Percentiles rank a stretch among this genome's conserved stretches.
Evolutionary conservation across 208 protist genomes (phyloP).

Genomic region (Leishmania major): DNA sequence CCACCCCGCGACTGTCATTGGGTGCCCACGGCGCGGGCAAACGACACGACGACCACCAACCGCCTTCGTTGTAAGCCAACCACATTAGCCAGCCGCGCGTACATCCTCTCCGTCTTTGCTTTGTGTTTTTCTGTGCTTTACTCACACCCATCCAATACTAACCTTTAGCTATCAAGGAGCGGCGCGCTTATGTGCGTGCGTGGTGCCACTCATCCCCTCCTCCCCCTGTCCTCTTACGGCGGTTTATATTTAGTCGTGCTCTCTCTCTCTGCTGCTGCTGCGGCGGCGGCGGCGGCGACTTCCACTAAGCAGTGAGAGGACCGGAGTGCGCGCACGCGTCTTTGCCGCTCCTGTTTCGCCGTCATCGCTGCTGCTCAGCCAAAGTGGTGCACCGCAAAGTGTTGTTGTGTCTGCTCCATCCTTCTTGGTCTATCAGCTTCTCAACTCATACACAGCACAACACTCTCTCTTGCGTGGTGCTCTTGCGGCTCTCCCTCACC

Average conservation of each 20-base stretch:
- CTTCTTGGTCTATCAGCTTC: not conserved
- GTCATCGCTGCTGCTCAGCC: not conserved
- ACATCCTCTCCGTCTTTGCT: not conserved
- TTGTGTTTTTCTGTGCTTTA: not conserved
- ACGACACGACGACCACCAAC: too few relatives aligned
- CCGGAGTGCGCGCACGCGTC: too few relatives aligned
- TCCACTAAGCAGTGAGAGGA: too few relatives aligned
- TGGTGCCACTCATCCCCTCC: not conserved
- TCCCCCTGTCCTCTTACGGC: too few relatives aligned
- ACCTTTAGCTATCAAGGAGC: not conserved
- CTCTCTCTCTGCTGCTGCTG: too few relatives aligned
- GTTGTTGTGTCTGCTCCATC: not conserved
- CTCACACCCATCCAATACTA: not conserved
- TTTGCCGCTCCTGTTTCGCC: too few relatives aligned
- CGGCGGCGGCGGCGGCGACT: too few relatives aligned
- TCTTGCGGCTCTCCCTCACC: slow-evolving; percentile 3
- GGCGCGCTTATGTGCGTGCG: too few relatives aligned
- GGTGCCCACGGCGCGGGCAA: too few relatives aligned
- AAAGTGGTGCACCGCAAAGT: not conserved
- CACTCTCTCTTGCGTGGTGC: not conserved
- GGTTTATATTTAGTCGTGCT: too few relatives aligned
- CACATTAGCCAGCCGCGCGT: not conserved
- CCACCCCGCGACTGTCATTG: not conserved
- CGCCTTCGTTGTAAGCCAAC: too few relatives aligned
- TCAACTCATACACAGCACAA: not conserved